Base-by-base conservation (phyloP, 352 stramenopile genomes). In the Pythium dissimile region DNA sequence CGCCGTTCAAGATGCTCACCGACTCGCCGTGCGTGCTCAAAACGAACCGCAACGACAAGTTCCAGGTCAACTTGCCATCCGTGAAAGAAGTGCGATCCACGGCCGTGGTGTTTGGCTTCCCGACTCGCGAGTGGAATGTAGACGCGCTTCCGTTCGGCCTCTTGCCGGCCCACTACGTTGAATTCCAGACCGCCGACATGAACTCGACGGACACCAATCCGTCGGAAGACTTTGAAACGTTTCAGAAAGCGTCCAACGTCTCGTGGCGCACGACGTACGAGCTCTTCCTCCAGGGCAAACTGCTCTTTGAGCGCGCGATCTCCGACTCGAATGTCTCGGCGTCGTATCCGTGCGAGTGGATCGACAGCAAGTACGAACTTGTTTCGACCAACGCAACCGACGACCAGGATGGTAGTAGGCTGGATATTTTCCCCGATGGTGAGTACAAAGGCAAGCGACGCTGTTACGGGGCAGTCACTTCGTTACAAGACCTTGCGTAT, bases 201-300 rank as follows among this genome's bases (percentile, higher is more conserved):
- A 35, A 32, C 3, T 31, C 16, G 9, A 35, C 30, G 12, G 44
- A 60, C 10, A 57, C 20, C 12, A 32, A 66, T 0, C n/a, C 43
- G 6, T 11, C 5, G 0, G 18, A 3, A 11, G 26, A 52, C 5
- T 61, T 77, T 39, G 23, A 32, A 0, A 27, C 43, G 1, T 78
- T 78, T 34, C 49, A 68, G 55, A 24, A 38, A 0, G 16, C 32
- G 0, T 54, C 69, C 0, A 64, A 59, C 0, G 59, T 78, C 7
- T 52, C 67, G 7, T 69, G 62, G 37, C n/a, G 54, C 10, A 71
- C 55, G 23, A 45, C 39, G 7, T 81, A 73, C 49, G 72, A 81
- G 13, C 57, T 81, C 37, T 62, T 78, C 11, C 51, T 81, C 2
- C 72, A 81, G 32, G 69, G 67, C 31, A 75, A 78, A 38, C 42